These are phyloP conservation scores for Claviceps quebecensis DNA, from an alignment of 2,329 filamentous ascomycete species.

Conservation along the genomic window DNA sequence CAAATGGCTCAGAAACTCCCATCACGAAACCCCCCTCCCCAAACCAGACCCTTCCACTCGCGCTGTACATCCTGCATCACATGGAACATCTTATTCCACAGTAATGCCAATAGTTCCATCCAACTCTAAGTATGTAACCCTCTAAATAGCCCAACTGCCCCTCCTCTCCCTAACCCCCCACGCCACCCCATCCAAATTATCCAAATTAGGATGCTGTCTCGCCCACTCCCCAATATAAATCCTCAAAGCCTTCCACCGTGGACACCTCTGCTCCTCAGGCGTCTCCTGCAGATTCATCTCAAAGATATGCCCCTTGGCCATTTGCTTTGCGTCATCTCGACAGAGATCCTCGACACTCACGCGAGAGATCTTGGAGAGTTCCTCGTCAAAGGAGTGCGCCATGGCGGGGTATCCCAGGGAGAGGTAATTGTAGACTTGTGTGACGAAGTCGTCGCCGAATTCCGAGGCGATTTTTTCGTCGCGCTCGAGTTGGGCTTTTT, in stretches of 20 bases:
- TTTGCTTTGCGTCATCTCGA: conserved; percentile 48
- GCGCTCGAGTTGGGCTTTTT: conserved; percentile 34
- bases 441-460: conserved; percentile 74
- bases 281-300: conserved; percentile 32
- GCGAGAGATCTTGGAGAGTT: conserved; percentile 67
- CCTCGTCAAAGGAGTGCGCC: conserved; percentile 69
- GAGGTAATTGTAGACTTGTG: conserved; percentile 94
- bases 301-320: conserved; percentile 60
- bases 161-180: conserved; percentile 55
- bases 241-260: conserved; percentile 72
- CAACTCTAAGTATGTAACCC: too few relatives aligned
- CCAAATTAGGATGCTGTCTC: conserved; percentile 65
- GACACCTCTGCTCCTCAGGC: conserved; percentile 38
- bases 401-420: conserved; percentile 83
- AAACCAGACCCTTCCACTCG: too few relatives aligned
- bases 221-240: conserved; percentile 84
- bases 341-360: conserved; percentile 56
- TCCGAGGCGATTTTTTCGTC: conserved; percentile 46
- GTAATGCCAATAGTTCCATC: too few relatives aligned
- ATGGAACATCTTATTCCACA: too few relatives aligned
- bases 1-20: too few relatives aligned
- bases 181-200: conserved; percentile 41
- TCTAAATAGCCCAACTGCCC: conserved; percentile 59
- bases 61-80: too few relatives aligned
- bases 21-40: too few relatives aligned